Evolutionary conservation across 352 stramenopile genomes (phyloP), one percentile per base, ranked within the genome.

Genomic region (Globisporangium polare): DNA sequence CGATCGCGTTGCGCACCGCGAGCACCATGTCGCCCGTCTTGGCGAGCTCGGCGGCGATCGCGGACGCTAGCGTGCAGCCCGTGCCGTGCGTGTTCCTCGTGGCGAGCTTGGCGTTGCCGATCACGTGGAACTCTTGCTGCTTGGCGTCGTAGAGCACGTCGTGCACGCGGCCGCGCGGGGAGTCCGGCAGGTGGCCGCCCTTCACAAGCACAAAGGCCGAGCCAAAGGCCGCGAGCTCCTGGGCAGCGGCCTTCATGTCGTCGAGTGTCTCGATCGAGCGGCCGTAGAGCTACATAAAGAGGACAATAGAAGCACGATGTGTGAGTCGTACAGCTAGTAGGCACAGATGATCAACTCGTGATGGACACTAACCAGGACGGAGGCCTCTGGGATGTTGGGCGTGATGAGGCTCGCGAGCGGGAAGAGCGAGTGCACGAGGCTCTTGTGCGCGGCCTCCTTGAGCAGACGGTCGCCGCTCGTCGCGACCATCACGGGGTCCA

Each of bases 401-500:
- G 93, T 98, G 54, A 98, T 81, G 39, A 98, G 70, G 62, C 85
- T 86, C 22, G 82, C 86, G 49, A 89, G 74, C 10, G 93, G 92
- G 64, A 98, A 97, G 17, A 98, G 69, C 37, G 79, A 59, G 47
- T 74, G 42, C 55, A 94, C 80, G 41, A 98, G 80, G 33, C 73
- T 75, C 12, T 68, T 55, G 45, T 93, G 72, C 15, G 91, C 90
- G 3, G 75, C 75, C 13, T 88, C 78, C 42, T 96, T 74, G 43
- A 98, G 73, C 13, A 98, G 71, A 24, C 80, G 71, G 80, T 94
- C 42, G 66, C 92, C 65, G 68, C 83, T 97, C 13, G 90, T 97
- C 0, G 88, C 90, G 56, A 98, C 90, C 92, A 98, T 98, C 29
- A 98, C 92, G 1, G 95, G 93, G 74, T 98, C 95, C 10, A 97